A percentile compares a stretch with the other conserved stretches of the same genome.
These are phyloP conservation scores for Kuraishia cidri DNA, from an alignment of 805 yeast species.

Conservation along the genomic window DNA sequence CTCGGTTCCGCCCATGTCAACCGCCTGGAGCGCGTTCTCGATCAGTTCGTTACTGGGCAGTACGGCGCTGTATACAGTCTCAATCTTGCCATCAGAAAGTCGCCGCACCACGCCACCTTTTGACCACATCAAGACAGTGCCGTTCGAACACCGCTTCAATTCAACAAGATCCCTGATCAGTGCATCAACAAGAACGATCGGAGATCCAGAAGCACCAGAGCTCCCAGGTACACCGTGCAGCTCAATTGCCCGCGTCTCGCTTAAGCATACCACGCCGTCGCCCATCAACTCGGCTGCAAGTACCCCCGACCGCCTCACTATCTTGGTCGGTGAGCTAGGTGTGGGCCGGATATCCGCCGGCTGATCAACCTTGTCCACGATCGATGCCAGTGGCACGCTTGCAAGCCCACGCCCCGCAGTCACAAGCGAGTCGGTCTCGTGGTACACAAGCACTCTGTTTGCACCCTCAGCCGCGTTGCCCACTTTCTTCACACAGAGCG, in stretches of 20 bases:
- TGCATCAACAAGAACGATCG: conserved; percentile 21
- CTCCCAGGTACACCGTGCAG: conserved; percentile 15
- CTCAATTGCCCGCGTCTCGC: conserved; percentile 26
- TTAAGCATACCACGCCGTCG: conserved; percentile 20
- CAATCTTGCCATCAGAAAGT: conserved; percentile 8
- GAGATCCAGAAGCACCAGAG: background rate
- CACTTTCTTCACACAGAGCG: conserved; percentile 10
- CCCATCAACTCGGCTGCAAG: conserved; percentile 20
- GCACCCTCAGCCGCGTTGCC: conserved; percentile 8
- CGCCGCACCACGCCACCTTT: conserved; percentile 28
- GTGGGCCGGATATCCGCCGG: conserved; percentile 9
- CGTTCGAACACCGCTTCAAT: conserved; percentile 21
- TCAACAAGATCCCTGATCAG: conserved; percentile 29
- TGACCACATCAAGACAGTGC: conserved; percentile 29
- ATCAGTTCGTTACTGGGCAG: conserved; percentile 22
- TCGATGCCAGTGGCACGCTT: conserved; percentile 7
- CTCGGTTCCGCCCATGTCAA: conserved; percentile 23
- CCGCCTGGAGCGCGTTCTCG: conserved; percentile 28
- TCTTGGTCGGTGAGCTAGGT: conserved; percentile 16
- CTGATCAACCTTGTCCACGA: background rate
- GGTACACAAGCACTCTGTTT: conserved; percentile 14
- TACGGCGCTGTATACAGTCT: conserved; percentile 4
- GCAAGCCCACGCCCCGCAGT: conserved; percentile 9
- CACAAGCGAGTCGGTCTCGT: conserved; percentile 8
- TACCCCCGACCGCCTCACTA: conserved; percentile 18